Percentiles rank a stretch among this genome's conserved stretches.
Conservation (phyloP, 306 rosid genomes). For the Prosopis cineraria region DNA sequence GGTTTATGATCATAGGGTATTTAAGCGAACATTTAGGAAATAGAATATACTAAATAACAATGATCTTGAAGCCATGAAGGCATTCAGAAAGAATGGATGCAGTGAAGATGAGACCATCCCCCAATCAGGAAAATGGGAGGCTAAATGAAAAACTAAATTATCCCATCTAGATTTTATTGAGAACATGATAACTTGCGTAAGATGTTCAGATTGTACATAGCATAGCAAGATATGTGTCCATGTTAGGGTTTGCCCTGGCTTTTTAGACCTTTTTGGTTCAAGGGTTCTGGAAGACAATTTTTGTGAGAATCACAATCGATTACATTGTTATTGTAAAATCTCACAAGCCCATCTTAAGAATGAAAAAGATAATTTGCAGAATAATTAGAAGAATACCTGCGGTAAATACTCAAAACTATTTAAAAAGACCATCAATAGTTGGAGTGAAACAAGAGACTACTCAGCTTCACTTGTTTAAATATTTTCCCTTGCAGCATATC, state of each 20-base stretch:
- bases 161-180: slow-evolving; percentile 5
- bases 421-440: slow-evolving; percentile 60
- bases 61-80: background rate
- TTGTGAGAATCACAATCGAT: slow-evolving; percentile 1
- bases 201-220: background rate
- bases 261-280: slow-evolving; percentile 6
- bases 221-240: background rate
- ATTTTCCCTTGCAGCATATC: slow-evolving; percentile 64
- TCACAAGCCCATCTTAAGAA: slow-evolving; percentile 15
- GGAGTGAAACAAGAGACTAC: slow-evolving; percentile 53
- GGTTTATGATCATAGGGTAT: background rate
- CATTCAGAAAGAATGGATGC: background rate
- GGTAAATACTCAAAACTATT: slow-evolving; percentile 58
- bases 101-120: background rate
- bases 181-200: background rate
- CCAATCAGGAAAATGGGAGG: background rate
- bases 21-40: background rate
- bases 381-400: slow-evolving; percentile 52
- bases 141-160: background rate
- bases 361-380: background rate
- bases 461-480: slow-evolving; percentile 66
- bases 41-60: background rate
- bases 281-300: slow-evolving; percentile 17
- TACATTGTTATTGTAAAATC: background rate
- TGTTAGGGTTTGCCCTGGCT: background rate